These are phyloP conservation scores for Chaetomiaceae sp. DNA, from an alignment of 2,329 filamentous ascomycete genomes.

Conservation along the genomic window DNA sequence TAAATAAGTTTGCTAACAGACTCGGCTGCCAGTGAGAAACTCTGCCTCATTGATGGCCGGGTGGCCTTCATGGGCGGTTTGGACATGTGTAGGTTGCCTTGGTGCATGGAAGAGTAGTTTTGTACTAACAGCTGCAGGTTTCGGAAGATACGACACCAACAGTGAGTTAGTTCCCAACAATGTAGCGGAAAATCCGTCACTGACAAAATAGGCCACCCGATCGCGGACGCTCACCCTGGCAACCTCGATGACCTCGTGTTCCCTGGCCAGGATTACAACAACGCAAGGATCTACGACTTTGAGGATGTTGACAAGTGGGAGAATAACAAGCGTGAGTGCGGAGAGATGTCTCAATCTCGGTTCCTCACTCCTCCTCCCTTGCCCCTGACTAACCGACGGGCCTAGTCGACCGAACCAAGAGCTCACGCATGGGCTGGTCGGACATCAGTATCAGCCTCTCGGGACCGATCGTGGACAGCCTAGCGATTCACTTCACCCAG, in stretches of 20 bases:
- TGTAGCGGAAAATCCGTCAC: not conserved
- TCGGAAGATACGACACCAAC: slow-evolving; percentile 84
- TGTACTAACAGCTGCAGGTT: slow-evolving; percentile 45
- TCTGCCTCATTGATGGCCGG: slow-evolving; percentile 74
- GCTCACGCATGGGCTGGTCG: slow-evolving; percentile 88
- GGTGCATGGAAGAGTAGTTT: too few relatives aligned
- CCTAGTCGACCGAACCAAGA: slow-evolving; percentile 67
- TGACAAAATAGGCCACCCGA: slow-evolving; percentile 56
- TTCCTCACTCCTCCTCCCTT: too few relatives aligned
- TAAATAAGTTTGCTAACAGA: not conserved
- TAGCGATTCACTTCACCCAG: slow-evolving; percentile 75
- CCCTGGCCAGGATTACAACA: slow-evolving; percentile 91
- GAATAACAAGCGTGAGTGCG: slow-evolving; percentile 64
- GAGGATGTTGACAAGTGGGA: slow-evolving; percentile 72
- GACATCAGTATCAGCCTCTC: slow-evolving; percentile 75
- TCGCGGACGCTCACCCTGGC: slow-evolving; percentile 76
- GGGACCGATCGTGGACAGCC: slow-evolving; percentile 70
- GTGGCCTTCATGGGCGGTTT: slow-evolving; percentile 88
- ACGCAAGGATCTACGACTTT: slow-evolving; percentile 79
- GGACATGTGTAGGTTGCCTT: slow-evolving; percentile 61
- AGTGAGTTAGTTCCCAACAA: slow-evolving; percentile 40
- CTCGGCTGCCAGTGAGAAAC: slow-evolving; percentile 58
- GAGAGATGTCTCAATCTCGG: too few relatives aligned
- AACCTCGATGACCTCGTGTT: slow-evolving; percentile 74
- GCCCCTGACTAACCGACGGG: slow-evolving; percentile 5